These are phyloP conservation scores for Termitomyces eurrhizus DNA, from an alignment of 768 basidiomycete species.

Conservation along the genomic window DNA sequence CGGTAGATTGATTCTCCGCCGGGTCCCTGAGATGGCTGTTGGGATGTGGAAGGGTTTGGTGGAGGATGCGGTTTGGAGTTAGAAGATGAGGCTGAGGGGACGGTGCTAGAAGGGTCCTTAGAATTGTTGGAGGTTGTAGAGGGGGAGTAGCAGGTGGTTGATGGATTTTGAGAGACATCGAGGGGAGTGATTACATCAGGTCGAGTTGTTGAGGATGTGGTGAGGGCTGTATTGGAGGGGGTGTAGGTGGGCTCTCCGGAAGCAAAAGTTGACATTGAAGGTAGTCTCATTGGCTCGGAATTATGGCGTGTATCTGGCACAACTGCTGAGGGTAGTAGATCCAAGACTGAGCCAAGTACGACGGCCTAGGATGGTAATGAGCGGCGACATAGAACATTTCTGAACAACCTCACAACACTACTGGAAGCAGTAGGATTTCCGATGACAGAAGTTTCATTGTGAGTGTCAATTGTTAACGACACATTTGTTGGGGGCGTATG, in stretches of 20 bases:
- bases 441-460: not conserved
- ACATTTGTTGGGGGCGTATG: not conserved
- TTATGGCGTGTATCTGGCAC: not conserved
- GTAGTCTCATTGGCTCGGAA: not conserved
- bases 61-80: not conserved
- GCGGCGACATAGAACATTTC: not conserved
- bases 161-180: not conserved
- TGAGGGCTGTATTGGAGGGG: not conserved
- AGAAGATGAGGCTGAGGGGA: not conserved
- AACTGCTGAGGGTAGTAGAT: not conserved
- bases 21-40: conserved; percentile 16
- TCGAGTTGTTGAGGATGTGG: not conserved
- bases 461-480: not conserved
- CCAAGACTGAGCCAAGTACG: not conserved
- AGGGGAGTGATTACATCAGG: not conserved
- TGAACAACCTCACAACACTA: not conserved
- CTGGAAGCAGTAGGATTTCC: not conserved
- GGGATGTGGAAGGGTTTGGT: conserved; percentile 8
- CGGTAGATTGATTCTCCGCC: conserved; percentile 93
- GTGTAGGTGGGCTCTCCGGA: not conserved
- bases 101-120: not conserved
- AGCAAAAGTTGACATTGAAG: not conserved
- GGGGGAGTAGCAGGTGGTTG: not conserved
- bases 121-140: not conserved
- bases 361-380: not conserved